Conservation (phyloP, 352 stramenopile genomes). For the Phytophthora aleatoria region DNA sequence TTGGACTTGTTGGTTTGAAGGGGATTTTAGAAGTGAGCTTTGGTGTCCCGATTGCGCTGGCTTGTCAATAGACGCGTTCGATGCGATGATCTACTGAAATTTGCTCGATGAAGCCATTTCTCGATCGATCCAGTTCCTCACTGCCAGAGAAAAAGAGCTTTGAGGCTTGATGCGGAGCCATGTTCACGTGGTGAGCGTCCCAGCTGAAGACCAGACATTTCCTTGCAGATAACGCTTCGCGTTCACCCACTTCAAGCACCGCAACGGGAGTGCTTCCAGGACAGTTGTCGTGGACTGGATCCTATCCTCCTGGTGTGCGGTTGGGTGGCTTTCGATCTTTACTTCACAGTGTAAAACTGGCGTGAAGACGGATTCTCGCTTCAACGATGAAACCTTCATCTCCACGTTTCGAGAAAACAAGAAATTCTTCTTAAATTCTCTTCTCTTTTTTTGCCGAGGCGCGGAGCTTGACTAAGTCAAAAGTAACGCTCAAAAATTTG, state of each 20-base stretch:
- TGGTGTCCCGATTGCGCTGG: not conserved
- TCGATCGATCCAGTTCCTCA: constrained; percentile 7
- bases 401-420: not conserved
- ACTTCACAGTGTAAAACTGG: constrained; percentile 15
- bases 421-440: not conserved
- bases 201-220: constrained; percentile 31
- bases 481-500: not conserved
- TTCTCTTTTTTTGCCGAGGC: not conserved
- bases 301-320: constrained; percentile 2
- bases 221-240: constrained; percentile 4
- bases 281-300: constrained; percentile 14
- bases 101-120: constrained; percentile 18
- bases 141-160: constrained; percentile 26
- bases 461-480: not conserved
- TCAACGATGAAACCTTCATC: not conserved
- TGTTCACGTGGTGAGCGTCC: constrained; percentile 18
- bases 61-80: constrained; percentile 4
- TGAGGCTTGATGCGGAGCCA: constrained; percentile 15
- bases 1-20: constrained; percentile 19
- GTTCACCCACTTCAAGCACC: constrained; percentile 8
- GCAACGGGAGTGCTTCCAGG: constrained; percentile 13
- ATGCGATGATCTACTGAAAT: no score
- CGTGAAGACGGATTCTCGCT: not conserved
- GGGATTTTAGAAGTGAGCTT: constrained; percentile 30
- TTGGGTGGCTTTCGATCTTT: not conserved